Evolutionary conservation across 148 eudicot species (phyloP).

Genomic region (Rhododendron ferrugineum): DNA sequence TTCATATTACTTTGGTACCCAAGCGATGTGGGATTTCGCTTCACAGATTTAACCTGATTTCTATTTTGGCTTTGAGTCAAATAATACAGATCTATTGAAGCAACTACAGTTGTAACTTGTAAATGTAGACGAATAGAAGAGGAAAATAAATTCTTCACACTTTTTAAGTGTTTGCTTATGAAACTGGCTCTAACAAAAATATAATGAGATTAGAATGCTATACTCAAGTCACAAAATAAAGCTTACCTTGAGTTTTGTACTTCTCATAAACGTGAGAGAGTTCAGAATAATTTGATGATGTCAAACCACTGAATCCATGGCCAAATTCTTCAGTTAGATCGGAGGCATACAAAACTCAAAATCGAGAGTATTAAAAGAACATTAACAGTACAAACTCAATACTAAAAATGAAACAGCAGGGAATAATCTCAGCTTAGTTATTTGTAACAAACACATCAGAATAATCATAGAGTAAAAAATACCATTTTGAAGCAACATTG

Average conservation of each 20-base stretch:
- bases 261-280: slow-evolving; percentile 79
- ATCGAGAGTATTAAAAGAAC: background rate
- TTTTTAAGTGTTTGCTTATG: background rate
- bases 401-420: background rate
- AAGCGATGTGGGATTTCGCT: no score
- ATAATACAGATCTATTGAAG: background rate
- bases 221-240: background rate
- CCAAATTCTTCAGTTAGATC: slow-evolving; percentile 11
- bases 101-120: background rate
- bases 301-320: slow-evolving; percentile 64
- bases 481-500: slow-evolving; percentile 95
- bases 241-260: slow-evolving; percentile 76
- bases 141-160: background rate
- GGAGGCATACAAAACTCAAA: background rate
- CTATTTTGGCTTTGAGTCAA: background rate
- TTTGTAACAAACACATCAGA: background rate
- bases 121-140: background rate
- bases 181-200: background rate
- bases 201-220: background rate
- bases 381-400: background rate
- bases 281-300: slow-evolving; percentile 81
- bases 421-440: background rate
- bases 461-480: slow-evolving; percentile 8
- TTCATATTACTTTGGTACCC: no score
- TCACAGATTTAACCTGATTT: background rate